phyloP scores from a whole-genome alignment of 139 green algal genomes.

The Picocystis salinarum region DNA sequence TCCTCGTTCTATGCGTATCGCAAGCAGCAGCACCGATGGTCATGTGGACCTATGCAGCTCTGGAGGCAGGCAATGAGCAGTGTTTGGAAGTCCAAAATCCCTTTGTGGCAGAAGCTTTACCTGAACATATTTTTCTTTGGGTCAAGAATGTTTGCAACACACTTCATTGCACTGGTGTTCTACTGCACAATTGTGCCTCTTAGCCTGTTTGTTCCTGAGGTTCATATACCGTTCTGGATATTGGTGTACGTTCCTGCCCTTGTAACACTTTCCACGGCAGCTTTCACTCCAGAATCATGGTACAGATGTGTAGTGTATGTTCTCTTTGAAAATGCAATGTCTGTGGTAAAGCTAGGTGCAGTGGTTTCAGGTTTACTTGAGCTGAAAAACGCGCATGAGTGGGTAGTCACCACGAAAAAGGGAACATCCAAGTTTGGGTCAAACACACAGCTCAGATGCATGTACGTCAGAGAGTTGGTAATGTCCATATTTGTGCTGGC shows the following conservation, averaged over 20 bases:
- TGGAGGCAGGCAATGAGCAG: constrained; percentile 29
- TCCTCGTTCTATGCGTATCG: constrained; percentile 76
- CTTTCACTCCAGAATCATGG: constrained; percentile 32
- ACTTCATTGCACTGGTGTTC: constrained; percentile 59
- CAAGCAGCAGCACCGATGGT: constrained; percentile 96
- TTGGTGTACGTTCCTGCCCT: constrained; percentile 56
- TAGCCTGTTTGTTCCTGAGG: constrained; percentile 37
- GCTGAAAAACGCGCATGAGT: constrained; percentile 41
- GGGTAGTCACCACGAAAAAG: constrained; percentile 68
- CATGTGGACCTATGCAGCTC: constrained; percentile 59
- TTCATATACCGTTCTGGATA: constrained; percentile 43
- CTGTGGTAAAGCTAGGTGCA: constrained; percentile 59
- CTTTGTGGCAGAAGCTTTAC: constrained; percentile 43
- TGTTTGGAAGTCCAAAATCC: constrained; percentile 40
- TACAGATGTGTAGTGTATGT: constrained; percentile 37
- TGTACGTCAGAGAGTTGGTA: constrained; percentile 41
- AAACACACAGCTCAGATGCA: constrained; percentile 1
- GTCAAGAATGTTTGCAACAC: constrained; percentile 48
- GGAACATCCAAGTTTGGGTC: constrained; percentile 12
- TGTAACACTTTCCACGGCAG: constrained; percentile 49
- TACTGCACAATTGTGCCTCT: constrained; percentile 67
- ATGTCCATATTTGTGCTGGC: constrained; percentile 38
- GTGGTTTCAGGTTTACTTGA: constrained; percentile 36
- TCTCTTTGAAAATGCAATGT: constrained; percentile 81
- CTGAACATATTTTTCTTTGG: constrained; percentile 60